phyloP scores from a whole-genome alignment of 306 rosid species.

The Rubus parviflorus region DNA sequence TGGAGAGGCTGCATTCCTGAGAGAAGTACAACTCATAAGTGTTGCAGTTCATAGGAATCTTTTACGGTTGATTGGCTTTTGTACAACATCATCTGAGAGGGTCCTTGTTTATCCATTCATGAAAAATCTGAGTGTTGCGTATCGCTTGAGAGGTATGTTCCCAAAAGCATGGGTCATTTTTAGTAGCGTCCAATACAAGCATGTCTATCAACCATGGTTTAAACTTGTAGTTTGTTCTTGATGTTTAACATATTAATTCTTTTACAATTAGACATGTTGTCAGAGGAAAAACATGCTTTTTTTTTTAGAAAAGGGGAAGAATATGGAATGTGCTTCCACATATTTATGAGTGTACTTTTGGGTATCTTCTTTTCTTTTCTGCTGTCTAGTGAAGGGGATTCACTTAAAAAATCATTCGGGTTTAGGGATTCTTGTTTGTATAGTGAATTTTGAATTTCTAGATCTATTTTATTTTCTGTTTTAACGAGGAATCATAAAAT shows the following conservation, averaged over 20 bases:
- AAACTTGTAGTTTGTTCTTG: not conserved
- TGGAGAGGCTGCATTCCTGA: conserved; percentile 86
- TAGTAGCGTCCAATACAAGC: not conserved
- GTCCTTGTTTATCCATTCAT: conserved; percentile 96
- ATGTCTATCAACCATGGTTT: not conserved
- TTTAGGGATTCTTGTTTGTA: not conserved
- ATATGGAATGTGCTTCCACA: not conserved
- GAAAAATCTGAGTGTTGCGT: conserved; percentile 89
- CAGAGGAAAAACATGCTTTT: not conserved
- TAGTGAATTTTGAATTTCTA: not conserved
- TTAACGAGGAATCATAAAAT: not conserved
- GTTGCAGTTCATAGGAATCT: conserved; percentile 93
- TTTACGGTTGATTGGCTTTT: conserved; percentile 77
- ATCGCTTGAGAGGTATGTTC: conserved; percentile 74
- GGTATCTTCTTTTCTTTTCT: not conserved
- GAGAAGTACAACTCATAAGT: conserved; percentile 88
- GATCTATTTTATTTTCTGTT: not conserved
- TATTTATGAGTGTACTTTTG: not conserved
- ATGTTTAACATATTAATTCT: not conserved
- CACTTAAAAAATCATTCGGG: not conserved
- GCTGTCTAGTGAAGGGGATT: not conserved
- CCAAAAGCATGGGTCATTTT: not conserved
- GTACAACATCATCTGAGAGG: conserved; percentile 74
- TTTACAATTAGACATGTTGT: not conserved
- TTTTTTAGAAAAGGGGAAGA: not conserved